Evolutionary conservation across 2,329 filamentous ascomycete genomes (phyloP).

Genomic region (Aspergillus persii): DNA sequence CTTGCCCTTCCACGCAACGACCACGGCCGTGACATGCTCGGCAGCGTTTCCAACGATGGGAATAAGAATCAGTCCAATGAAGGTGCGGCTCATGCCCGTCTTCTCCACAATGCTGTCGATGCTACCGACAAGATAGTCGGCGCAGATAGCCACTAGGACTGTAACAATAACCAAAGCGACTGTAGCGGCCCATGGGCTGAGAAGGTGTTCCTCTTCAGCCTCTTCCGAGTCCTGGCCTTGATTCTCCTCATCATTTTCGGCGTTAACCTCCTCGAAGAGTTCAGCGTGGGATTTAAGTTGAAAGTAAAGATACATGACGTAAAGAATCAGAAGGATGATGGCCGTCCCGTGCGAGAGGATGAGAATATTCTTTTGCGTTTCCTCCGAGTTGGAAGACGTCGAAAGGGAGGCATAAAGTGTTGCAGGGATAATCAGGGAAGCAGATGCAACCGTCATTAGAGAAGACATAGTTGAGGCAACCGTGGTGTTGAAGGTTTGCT

Average conservation of each 20-base stretch:
- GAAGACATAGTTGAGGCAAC: conserved; percentile 58
- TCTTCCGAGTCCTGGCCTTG: conserved; percentile 34
- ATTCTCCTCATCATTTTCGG: conserved; percentile 16
- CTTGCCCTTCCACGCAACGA: conserved; percentile 73
- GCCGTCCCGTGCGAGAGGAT: conserved; percentile 72
- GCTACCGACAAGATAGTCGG: conserved; percentile 73
- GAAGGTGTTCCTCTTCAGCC: conserved; percentile 50
- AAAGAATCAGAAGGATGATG: conserved; percentile 71
- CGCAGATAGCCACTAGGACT: conserved; percentile 68
- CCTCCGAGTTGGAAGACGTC: conserved; percentile 25
- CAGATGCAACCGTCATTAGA: conserved; percentile 72
- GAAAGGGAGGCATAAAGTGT: conserved; percentile 68
- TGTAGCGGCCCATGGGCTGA: conserved; percentile 63
- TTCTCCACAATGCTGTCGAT: conserved; percentile 70
- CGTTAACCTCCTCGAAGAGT: conserved; percentile 59
- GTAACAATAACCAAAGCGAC: conserved; percentile 69
- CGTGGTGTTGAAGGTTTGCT: conserved; percentile 60
- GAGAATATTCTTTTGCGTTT: conserved; percentile 58
- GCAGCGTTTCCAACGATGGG: conserved; percentile 79
- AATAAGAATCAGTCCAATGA: conserved; percentile 75
- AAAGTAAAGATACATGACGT: conserved; percentile 74
- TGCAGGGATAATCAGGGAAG: conserved; percentile 75
- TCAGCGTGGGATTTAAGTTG: conserved; percentile 72
- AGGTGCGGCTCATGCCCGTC: conserved; percentile 72
- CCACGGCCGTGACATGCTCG: conserved; percentile 77